phyloP scores from a whole-genome alignment of 495 filamentous ascomycete genomes.

The Aspergillus avenaceus region DNA sequence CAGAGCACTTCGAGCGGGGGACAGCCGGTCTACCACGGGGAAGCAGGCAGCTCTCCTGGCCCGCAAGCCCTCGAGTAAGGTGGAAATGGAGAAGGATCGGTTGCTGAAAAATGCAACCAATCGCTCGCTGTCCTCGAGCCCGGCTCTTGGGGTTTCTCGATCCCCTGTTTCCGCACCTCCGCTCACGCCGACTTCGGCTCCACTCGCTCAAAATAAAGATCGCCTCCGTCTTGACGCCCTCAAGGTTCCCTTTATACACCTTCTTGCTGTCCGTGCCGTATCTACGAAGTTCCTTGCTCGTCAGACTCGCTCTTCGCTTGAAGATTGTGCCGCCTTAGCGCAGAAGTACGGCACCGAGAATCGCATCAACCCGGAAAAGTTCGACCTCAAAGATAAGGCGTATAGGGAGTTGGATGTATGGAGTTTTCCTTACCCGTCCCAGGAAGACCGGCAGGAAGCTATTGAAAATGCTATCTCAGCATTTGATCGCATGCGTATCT shows the following conservation, averaged over 20 bases:
- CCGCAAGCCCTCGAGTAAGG: conserved; percentile 30
- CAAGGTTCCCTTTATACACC: conserved; percentile 63
- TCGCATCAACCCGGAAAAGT: conserved; percentile 59
- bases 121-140: conserved; percentile 62
- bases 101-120: conserved; percentile 39
- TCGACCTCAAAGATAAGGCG: conserved; percentile 60
- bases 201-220: conserved; percentile 49
- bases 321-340: conserved; percentile 53
- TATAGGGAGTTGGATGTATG: conserved; percentile 85
- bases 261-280: conserved; percentile 61
- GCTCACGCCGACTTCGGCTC: conserved; percentile 43
- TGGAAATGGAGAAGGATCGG: conserved; percentile 43
- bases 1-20: conserved; percentile 29
- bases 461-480: conserved; percentile 81
- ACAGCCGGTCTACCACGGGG: conserved; percentile 21
- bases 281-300: conserved; percentile 54
- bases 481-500: conserved; percentile 76
- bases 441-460: conserved; percentile 68
- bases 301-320: conserved; percentile 50
- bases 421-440: conserved; percentile 63
- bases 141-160: conserved; percentile 51
- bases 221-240: conserved; percentile 49
- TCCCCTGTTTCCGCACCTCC: conserved; percentile 32
- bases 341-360: conserved; percentile 56
- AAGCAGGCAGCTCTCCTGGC: conserved; percentile 18